Evolutionary conservation across 176 grass and related monocot genomes (phyloP), one percentile per base, ranked within the genome.

Genomic region (Oryza rufipogon): DNA sequence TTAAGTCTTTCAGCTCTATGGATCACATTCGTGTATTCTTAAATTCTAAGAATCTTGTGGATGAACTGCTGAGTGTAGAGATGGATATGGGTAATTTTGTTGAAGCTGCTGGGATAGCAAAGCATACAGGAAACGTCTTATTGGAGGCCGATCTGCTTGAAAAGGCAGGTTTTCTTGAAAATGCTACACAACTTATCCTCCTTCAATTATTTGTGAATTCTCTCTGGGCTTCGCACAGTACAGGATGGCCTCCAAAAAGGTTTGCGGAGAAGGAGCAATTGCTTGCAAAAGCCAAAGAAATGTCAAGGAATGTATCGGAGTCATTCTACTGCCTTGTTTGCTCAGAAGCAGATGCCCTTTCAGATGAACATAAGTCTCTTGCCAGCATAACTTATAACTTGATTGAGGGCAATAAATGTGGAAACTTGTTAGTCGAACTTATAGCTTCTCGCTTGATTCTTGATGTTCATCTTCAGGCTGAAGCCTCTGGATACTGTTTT

Each of bases 51-150:
- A 72, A 79, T 72, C 82, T 81, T 88, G 25, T 90, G 41, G 88
- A 92, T 86, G 86, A 94, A 63, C 47, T 97, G 88, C 64, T 97
- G 45, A 81, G 19, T 58, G 22, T 94, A 60, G 95, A 97, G 87
- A 79, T 91, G 28, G 90, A 94, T 77, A 80, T 87, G 33, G 90
- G 75, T 20, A 97, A 97, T 84, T 97, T 92, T 47, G 10, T 82
- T 39, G 90, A 94, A 77, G 92, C 86, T 83, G 86, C 88, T 23
- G 76, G 6, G 17, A 94, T 97, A 89, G 85, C 86, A 66, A 82
- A 81, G 71, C 69, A 19, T 38, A 91, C 80, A 91, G 88, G 81
- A 28, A n/a, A 97, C 86, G 10, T 88, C 52, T 66, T 91, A 34
- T 52, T 92, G 48, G 95, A 97, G 84, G 95, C 78, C 12, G 49